These are phyloP conservation scores for Hypoxylon sp. DNA, from an alignment of 2,329 filamentous ascomycete species.

Conservation along the genomic window DNA sequence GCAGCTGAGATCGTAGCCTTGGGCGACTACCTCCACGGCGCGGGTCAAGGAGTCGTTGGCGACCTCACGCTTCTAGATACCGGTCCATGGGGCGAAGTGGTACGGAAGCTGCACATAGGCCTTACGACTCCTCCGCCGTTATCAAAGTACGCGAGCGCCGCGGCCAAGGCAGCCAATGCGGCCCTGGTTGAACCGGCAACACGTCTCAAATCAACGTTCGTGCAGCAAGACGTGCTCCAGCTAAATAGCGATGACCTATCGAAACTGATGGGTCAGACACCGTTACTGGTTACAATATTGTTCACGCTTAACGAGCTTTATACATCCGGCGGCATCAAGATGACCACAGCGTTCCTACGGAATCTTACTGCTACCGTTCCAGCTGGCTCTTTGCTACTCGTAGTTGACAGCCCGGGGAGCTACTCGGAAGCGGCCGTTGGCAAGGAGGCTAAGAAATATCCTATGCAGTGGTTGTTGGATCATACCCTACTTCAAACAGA, in stretches of 20 bases:
- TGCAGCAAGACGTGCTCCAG: slow-evolving; percentile 65
- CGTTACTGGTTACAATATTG: slow-evolving; percentile 81
- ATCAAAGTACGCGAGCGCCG: slow-evolving; percentile 67
- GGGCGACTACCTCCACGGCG: slow-evolving; percentile 58
- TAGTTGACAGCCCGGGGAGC: slow-evolving; percentile 93
- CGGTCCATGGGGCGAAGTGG: slow-evolving; percentile 80
- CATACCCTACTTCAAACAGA: slow-evolving; percentile 74
- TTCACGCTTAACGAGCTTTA: slow-evolving; percentile 98
- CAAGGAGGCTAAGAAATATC: slow-evolving; percentile 76
- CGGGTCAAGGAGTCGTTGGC: slow-evolving; percentile 42
- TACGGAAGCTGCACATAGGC: slow-evolving; percentile 69
- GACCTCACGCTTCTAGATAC: slow-evolving; percentile 81
- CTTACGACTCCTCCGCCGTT: slow-evolving; percentile 67
- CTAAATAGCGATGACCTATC: slow-evolving; percentile 57
- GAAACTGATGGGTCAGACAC: slow-evolving; percentile 51
- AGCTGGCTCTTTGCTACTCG: slow-evolving; percentile 78
- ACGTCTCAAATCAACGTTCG: slow-evolving; percentile 60
- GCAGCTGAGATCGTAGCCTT: slow-evolving; percentile 74
- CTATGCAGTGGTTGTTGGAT: slow-evolving; percentile 94
- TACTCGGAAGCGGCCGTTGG: slow-evolving; percentile 87
- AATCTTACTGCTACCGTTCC: slow-evolving; percentile 72
- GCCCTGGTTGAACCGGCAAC: slow-evolving; percentile 59
- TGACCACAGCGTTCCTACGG: slow-evolving; percentile 83
- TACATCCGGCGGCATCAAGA: slow-evolving; percentile 77
- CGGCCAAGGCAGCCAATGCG: slow-evolving; percentile 61